phyloP scores from a whole-genome alignment of 1,284 basidiomycete species.

The Leccinum pachyderme region DNA sequence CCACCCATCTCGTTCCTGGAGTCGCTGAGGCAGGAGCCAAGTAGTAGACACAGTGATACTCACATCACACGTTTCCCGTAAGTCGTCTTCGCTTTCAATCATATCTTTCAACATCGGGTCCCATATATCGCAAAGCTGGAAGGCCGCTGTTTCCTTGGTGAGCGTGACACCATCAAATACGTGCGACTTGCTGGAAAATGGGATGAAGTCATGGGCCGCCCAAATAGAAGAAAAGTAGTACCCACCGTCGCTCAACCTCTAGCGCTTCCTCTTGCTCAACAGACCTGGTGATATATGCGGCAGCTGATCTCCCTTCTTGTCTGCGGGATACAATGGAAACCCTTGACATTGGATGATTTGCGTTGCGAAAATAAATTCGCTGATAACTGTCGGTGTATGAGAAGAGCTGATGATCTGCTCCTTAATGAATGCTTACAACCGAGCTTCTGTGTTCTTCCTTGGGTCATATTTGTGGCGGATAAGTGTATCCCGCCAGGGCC shows the following conservation, averaged over 20 bases:
- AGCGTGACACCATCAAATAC: slow-evolving; percentile 85
- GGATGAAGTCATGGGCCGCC: neutral
- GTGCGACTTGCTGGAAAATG: slow-evolving; percentile 57
- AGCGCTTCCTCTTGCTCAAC: slow-evolving; percentile 41
- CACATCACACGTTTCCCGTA: slow-evolving; percentile 73
- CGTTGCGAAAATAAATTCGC: slow-evolving; percentile 80
- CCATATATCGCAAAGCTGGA: slow-evolving; percentile 88
- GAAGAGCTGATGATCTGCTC: neutral
- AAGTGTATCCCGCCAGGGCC: slow-evolving; percentile 90
- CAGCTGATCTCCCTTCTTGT: slow-evolving; percentile 48
- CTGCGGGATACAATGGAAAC: slow-evolving; percentile 67
- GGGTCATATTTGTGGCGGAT: slow-evolving; percentile 91
- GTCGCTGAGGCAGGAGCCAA: neutral
- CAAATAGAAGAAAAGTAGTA: slow-evolving; percentile 12
- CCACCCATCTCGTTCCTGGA: slow-evolving; percentile 82
- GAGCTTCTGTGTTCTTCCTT: slow-evolving; percentile 62
- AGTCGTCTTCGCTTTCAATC: slow-evolving; percentile 69
- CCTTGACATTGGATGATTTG: slow-evolving; percentile 72
- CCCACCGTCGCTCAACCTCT: slow-evolving; percentile 42
- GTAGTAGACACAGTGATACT: slow-evolving; percentile 26
- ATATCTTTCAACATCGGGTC: slow-evolving; percentile 81
- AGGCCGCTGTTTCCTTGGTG: slow-evolving; percentile 83
- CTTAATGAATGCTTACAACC: slow-evolving; percentile 55
- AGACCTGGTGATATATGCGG: slow-evolving; percentile 37
- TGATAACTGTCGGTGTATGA: slow-evolving; percentile 59